Evolutionary conservation across 192 early-diverging fungal genomes (phyloP).

Genomic region (Gamsiella multidivaricata): DNA sequence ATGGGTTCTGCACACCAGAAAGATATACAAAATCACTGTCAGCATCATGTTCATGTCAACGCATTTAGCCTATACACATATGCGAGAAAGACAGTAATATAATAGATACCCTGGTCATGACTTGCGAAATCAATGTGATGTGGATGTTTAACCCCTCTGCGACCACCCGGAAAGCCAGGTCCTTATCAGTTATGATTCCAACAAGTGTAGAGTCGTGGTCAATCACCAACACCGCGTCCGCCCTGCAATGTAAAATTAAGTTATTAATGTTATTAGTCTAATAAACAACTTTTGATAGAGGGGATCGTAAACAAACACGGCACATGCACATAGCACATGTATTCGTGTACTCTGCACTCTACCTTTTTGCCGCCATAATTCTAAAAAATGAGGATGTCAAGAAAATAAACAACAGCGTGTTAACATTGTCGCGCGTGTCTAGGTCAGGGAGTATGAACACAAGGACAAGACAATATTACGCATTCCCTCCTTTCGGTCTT

Average conservation of each 20-base stretch:
- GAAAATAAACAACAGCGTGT: background rate
- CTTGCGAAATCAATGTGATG: slow-evolving; percentile 72
- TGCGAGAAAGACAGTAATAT: background rate
- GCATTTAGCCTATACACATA: too few species aligned
- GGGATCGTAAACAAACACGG: background rate
- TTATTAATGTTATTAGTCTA: background rate
- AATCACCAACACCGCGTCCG: slow-evolving; percentile 45
- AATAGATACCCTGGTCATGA: slow-evolving; percentile 72
- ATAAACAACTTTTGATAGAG: background rate
- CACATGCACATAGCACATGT: too few species aligned
- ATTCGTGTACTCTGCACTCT: too few species aligned
- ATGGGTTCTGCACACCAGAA: slow-evolving; percentile 66
- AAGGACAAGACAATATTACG: background rate
- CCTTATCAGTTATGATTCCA: slow-evolving; percentile 92
- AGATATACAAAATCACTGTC: background rate
- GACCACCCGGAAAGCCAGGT: slow-evolving; percentile 87
- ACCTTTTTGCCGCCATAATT: slow-evolving; percentile 54
- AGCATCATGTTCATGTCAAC: too few species aligned
- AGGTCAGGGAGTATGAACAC: background rate
- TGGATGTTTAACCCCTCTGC: slow-evolving; percentile 74
- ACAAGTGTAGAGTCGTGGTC: slow-evolving; percentile 56
- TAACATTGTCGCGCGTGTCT: background rate
- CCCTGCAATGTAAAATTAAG: slow-evolving; percentile 14
- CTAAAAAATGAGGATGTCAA: background rate
- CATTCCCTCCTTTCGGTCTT: background rate